Percentiles rank a stretch among this genome's conserved stretches.
Conservation (phyloP, 345 rosid genomes). For the Eucalyptus melliodora region DNA sequence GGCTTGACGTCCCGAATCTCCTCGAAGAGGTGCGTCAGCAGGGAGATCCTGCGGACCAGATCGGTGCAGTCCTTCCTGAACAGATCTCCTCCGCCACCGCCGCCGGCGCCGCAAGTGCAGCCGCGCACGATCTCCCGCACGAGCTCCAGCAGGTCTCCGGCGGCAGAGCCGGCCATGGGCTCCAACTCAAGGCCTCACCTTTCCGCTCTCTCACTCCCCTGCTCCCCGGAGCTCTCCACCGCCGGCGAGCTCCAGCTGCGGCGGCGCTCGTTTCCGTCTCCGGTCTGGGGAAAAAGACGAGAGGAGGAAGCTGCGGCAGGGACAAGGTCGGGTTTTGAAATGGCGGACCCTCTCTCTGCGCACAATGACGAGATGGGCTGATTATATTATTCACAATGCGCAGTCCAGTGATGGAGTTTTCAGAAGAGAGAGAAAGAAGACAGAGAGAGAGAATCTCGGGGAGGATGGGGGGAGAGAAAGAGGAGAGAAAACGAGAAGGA, state of each 20-base stretch:
- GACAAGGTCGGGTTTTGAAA: neutral
- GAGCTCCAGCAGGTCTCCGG: constrained; percentile 4
- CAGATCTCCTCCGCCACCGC: neutral
- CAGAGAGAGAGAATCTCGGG: neutral
- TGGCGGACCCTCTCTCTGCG: neutral
- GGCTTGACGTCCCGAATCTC: constrained; percentile 40
- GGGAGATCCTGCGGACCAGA: constrained; percentile 66
- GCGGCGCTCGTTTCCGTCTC: neutral
- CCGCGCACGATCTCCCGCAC: neutral
- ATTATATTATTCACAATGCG: neutral
- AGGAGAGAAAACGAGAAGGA: neutral
- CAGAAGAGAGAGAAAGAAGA: neutral
- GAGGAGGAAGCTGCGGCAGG: neutral
- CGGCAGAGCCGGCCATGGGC: constrained; percentile 3
- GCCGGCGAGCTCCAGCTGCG: neutral
- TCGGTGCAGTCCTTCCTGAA: constrained; percentile 71
- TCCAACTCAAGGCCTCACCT: neutral
- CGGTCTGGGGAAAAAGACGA: neutral
- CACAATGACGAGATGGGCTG: neutral
- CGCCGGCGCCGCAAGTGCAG: neutral
- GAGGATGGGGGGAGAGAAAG: neutral
- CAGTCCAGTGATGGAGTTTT: neutral
- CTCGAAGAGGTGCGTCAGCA: constrained; percentile 69
- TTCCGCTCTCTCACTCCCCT: neutral
- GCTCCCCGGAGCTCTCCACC: neutral